Conservation (phyloP, 2,329 filamentous ascomycete species). For the Alternaria sp. region DNA sequence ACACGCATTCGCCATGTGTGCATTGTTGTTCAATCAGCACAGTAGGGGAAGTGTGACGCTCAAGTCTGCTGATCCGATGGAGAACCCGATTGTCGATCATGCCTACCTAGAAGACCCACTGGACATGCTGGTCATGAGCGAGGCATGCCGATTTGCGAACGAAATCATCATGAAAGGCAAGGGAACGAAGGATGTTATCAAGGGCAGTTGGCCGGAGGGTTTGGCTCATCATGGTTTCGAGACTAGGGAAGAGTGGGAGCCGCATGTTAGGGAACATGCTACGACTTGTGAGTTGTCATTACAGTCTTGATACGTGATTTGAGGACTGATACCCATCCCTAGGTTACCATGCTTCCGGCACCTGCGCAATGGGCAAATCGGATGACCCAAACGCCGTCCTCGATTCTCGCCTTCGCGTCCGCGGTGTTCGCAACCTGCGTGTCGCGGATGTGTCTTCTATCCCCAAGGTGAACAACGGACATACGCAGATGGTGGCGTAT, state of each 20-base stretch:
- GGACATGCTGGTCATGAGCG: slow-evolving; percentile 67
- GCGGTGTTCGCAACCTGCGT: slow-evolving; percentile 34
- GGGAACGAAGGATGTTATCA: slow-evolving; percentile 67
- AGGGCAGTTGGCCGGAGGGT: slow-evolving; percentile 67
- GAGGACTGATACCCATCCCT: not conserved
- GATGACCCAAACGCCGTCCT: slow-evolving; percentile 49
- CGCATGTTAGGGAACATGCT: slow-evolving; percentile 66
- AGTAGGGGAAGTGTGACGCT: slow-evolving; percentile 66
- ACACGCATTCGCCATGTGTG: slow-evolving; percentile 67
- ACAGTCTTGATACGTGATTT: not conserved
- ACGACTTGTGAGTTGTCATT: slow-evolving; percentile 61
- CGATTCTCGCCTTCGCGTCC: slow-evolving; percentile 45
- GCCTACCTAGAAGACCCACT: slow-evolving; percentile 67
- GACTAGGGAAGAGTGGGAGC: slow-evolving; percentile 66
- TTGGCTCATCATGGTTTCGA: slow-evolving; percentile 63
- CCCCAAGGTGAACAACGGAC: slow-evolving; percentile 43
- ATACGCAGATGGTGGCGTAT: slow-evolving; percentile 50
- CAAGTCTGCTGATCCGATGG: slow-evolving; percentile 57
- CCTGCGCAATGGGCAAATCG: slow-evolving; percentile 62
- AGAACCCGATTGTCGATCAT: slow-evolving; percentile 67
- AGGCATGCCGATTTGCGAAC: slow-evolving; percentile 67
- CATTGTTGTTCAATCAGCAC: slow-evolving; percentile 66
- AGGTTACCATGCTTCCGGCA: slow-evolving; percentile 65
- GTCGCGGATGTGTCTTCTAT: slow-evolving; percentile 42
- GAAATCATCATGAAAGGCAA: slow-evolving; percentile 67